Evolutionary conservation across 2,329 filamentous ascomycete species (phyloP).

Genomic region (Colletotrichum truncatum): DNA sequence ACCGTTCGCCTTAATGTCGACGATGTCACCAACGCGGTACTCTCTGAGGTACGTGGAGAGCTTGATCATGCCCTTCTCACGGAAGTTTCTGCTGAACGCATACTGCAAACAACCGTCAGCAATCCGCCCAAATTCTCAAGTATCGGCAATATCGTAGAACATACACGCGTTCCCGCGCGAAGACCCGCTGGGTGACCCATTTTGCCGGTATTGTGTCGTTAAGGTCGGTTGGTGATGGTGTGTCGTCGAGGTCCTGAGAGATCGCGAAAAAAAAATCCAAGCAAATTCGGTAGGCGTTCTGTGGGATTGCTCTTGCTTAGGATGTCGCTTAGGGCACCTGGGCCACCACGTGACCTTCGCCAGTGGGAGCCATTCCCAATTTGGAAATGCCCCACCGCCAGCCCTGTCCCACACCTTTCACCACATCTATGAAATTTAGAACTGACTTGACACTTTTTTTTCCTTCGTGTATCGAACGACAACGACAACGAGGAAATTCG

Average conservation of each 20-base stretch:
- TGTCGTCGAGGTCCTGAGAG: constrained; percentile 12
- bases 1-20: constrained; percentile 99
- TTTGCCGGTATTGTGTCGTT: constrained; percentile 54
- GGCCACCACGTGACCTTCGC: not conserved
- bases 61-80: constrained; percentile 93
- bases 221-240: constrained; percentile 28
- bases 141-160: constrained; percentile 45
- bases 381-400: not conserved
- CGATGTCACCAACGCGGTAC: constrained; percentile 99
- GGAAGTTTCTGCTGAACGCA: constrained; percentile 94
- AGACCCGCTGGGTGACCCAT: constrained; percentile 92
- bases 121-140: constrained; percentile 31
- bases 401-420: not conserved
- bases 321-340: not conserved
- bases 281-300: not conserved
- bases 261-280: constrained; percentile 3
- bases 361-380: not conserved
- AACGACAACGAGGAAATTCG: constrained; percentile 33
- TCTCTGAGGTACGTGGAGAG: constrained; percentile 94
- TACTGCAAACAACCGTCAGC: constrained; percentile 62
- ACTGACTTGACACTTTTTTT: constrained; percentile 22
- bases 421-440: not conserved
- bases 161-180: constrained; percentile 84
- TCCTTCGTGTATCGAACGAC: constrained; percentile 8
- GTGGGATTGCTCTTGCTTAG: not conserved